Evolutionary conservation across 768 basidiomycete species (phyloP), one percentile per base, ranked within the genome.

Genomic region (Lactifluus piperatus): DNA sequence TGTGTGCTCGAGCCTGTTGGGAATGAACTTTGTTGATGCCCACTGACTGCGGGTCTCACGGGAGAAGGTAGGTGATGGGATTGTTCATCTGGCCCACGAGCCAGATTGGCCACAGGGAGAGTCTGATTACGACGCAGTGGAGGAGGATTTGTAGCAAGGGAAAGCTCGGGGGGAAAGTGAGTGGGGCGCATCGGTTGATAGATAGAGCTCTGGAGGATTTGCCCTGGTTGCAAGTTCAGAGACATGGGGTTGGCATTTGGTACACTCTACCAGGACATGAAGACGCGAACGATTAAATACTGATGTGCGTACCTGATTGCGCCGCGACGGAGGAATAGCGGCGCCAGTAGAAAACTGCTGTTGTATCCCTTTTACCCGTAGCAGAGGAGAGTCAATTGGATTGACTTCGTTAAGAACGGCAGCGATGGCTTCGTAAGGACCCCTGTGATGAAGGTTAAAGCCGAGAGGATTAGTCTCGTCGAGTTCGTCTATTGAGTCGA

Each of bases 381-480:
- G 18, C 4, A 58, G 24, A 37, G 54, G 62, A 43, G 62, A 59
- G 24, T 52, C 59, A 20, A 60, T 34, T n/a, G 58, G 56, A 29
- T 49, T 51, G 4, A 56, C 47, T 32, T 54, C 56, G 51, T 49
- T 48, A 27, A 65, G 62, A 27, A 60, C 52, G 37, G 62, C 64
- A 39, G 68, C 68, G 41, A 80, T 76, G 2, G 79, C 85, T 67
- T 91, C 86, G 65, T 90, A 91, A n/a, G 86, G 87, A 0, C 87
- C 84, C 32, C 74, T 75, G 64, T 90, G 86, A 67, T 90, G 88
- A 62, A 85, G 71, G 18, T 75, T 70, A 8, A 76, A 60, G 4
- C 88, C 88, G 58, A 83, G 75, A 2, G 88, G 86, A 69, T 83
- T 85, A 6, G 81, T 80, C 68, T 88, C 86, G 68, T 91, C 89